These are phyloP conservation scores for Thinopyrum elongatum DNA, from an alignment of 176 grass and related monocot species.

Conservation along the genomic window DNA sequence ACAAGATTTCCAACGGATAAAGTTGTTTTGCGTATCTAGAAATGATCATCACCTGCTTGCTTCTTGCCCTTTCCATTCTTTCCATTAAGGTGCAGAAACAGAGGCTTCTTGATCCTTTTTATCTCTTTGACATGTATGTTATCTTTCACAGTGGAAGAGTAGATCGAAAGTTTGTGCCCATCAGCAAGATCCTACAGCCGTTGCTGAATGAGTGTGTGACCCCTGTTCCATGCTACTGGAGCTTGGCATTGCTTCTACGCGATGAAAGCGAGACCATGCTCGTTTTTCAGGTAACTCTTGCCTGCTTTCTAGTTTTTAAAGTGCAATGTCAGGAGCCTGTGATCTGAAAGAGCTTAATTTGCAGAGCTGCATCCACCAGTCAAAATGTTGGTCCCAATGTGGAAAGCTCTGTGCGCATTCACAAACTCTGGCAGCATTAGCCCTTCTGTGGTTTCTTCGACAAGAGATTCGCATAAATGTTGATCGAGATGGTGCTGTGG, in stretches of 20 bases:
- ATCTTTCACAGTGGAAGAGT: constrained; percentile 44
- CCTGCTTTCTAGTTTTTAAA: constrained; percentile 8
- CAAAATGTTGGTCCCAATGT: constrained; percentile 68
- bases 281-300: constrained; percentile 50
- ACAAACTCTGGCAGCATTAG: constrained; percentile 8
- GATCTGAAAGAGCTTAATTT: constrained; percentile 16
- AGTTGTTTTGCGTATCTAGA: no score
- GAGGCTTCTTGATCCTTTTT: not conserved
- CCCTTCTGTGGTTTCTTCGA: not conserved
- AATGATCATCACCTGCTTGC: no score
- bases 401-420: constrained; percentile 52
- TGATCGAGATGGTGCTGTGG: not conserved
- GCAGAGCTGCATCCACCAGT: constrained; percentile 56
- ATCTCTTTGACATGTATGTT: not conserved
- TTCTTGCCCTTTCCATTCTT: not conserved
- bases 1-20: no score
- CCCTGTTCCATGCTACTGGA: constrained; percentile 78
- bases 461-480: not conserved
- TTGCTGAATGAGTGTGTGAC: constrained; percentile 67
- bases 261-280: constrained; percentile 48
- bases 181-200: constrained; percentile 58
- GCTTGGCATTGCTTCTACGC: constrained; percentile 52
- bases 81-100: no score
- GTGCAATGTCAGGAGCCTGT: not conserved
- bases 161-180: constrained; percentile 51